These are phyloP conservation scores for Saturnispora mendoncae DNA, from an alignment of 805 yeast genomes.

Conservation along the genomic window DNA sequence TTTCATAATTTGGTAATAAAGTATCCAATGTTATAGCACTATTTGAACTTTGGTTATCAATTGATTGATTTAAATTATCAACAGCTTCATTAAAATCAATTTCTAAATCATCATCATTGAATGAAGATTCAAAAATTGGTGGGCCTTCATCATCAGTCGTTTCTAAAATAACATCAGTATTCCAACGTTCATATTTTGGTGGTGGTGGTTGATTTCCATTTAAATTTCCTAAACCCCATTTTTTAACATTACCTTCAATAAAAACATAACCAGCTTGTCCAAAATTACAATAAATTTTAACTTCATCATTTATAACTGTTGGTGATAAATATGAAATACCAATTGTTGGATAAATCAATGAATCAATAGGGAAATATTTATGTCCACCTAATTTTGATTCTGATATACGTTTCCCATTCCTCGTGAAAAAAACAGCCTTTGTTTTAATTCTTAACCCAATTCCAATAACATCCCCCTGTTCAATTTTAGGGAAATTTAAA, in stretches of 20 bases:
- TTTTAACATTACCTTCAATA: constrained; percentile 87
- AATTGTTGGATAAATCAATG: constrained; percentile 73
- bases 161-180: constrained; percentile 70
- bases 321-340: constrained; percentile 44
- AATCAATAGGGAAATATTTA: constrained; percentile 58
- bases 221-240: constrained; percentile 91
- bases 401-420: constrained; percentile 82
- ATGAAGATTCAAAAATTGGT: constrained; percentile 44
- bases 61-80: constrained; percentile 1
- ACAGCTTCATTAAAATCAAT: constrained; percentile 3
- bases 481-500: constrained; percentile 44
- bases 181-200: constrained; percentile 79
- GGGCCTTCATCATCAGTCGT: constrained; percentile 44
- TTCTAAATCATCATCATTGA: constrained; percentile 26
- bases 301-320: constrained; percentile 46
- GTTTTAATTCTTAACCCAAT: constrained; percentile 77
- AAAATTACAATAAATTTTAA: constrained; percentile 81
- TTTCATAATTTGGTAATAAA: constrained; percentile 18
- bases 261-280: constrained; percentile 88
- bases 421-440: constrained; percentile 86
- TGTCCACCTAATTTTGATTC: constrained; percentile 81
- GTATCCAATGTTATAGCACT: constrained; percentile 22
- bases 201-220: constrained; percentile 89
- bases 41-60: constrained; percentile 2
- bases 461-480: constrained; percentile 88